Conservation (phyloP, 768 basidiomycete genomes). For the button mushroom (Agaricus bisporus) region DNA sequence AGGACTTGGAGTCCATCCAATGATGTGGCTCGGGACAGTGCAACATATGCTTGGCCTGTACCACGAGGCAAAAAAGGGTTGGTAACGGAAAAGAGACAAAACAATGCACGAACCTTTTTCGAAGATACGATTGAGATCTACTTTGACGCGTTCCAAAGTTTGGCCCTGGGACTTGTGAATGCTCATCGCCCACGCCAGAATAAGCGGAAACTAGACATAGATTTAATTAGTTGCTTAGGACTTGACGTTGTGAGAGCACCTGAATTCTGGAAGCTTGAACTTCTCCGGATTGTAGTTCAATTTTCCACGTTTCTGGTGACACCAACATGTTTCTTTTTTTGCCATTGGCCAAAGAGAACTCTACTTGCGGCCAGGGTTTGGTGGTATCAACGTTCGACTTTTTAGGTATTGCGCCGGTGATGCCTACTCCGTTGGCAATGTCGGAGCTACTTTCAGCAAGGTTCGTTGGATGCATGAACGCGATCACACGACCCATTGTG, state of each 20-base stretch:
- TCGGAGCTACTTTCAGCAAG: constrained; percentile 24
- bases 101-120: constrained; percentile 62
- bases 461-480: constrained; percentile 58
- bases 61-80: not conserved
- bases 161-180: constrained; percentile 99
- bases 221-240: not conserved
- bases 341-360: constrained; percentile 62
- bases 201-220: constrained; percentile 65
- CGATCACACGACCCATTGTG: constrained; percentile 78
- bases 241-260: constrained; percentile 34
- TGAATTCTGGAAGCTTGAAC: constrained; percentile 75
- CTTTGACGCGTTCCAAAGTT: constrained; percentile 90
- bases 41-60: constrained; percentile 86
- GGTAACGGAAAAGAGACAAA: not conserved
- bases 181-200: constrained; percentile 95
- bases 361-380: constrained; percentile 62
- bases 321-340: constrained; percentile 50
- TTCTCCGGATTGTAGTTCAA: constrained; percentile 83
- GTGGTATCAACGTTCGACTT: constrained; percentile 11
- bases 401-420: constrained; percentile 22
- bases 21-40: constrained; percentile 82
- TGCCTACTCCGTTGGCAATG: constrained; percentile 20
- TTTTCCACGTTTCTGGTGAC: constrained; percentile 74
- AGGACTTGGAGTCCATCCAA: constrained; percentile 82
- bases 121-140: constrained; percentile 89